Conservation (phyloP, 1,139 yeast species). For the Suhomyces wounanorum region DNA sequence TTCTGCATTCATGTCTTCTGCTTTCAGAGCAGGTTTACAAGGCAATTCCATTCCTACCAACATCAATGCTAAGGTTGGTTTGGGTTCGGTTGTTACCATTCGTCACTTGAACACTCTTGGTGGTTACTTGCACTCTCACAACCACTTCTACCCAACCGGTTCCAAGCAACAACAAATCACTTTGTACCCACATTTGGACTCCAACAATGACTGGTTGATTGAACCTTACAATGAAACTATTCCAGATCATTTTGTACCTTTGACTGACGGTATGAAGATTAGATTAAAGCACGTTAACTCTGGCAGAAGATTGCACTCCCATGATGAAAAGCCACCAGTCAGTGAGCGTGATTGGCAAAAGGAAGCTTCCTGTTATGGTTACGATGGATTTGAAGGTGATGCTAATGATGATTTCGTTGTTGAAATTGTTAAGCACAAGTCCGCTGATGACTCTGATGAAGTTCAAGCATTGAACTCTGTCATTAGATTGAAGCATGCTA, state of each 20-base stretch:
- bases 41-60: constrained; percentile 71
- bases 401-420: constrained; percentile 93
- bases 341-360: constrained; percentile 94
- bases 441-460: constrained; percentile 59
- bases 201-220: constrained; percentile 82
- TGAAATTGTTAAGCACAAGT: constrained; percentile 69
- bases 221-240: constrained; percentile 64
- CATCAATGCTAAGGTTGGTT: constrained; percentile 81
- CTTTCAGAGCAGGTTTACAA: constrained; percentile 75
- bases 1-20: constrained; percentile 84
- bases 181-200: constrained; percentile 87
- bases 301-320: constrained; percentile 87
- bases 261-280: constrained; percentile 76
- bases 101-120: constrained; percentile 88
- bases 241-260: constrained; percentile 56
- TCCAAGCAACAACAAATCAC: constrained; percentile 95
- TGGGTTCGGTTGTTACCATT: constrained; percentile 75
- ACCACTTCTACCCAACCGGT: constrained; percentile 82
- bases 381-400: constrained; percentile 88
- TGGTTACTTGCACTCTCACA: constrained; percentile 94
- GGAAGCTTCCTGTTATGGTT: constrained; percentile 92
- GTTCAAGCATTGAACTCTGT: constrained; percentile 81
- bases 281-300: constrained; percentile 73
- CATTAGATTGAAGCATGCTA: constrained; percentile 85
- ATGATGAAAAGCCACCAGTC: constrained; percentile 93